These are phyloP conservation scores for Calonectria leucothoes DNA, from an alignment of 2,329 filamentous ascomycete species.

Conservation along the genomic window DNA sequence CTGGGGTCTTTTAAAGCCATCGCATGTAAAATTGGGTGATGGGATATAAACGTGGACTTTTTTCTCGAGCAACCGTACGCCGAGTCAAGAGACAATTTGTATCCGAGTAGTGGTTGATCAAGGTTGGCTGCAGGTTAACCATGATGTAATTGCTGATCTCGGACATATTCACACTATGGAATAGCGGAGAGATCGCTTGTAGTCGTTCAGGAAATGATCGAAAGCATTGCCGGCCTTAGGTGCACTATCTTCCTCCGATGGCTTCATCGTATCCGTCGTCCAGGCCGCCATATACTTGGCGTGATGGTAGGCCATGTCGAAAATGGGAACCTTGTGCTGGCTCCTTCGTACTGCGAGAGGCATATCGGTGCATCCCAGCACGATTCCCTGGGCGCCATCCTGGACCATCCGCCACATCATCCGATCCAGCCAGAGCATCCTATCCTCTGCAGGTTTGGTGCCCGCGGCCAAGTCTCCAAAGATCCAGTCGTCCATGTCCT, in stretches of 20 bases:
- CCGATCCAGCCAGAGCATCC: background rate
- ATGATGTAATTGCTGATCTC: background rate
- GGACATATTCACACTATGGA: background rate
- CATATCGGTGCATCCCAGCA: constrained; percentile 9
- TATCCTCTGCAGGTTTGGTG: background rate
- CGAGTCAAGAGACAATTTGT: background rate
- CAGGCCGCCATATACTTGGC: background rate
- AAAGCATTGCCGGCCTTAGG: background rate
- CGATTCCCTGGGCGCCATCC: background rate
- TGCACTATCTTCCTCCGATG: background rate
- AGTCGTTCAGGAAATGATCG: background rate
- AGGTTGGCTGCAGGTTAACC: background rate
- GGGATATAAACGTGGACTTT: background rate
- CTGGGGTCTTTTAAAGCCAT: background rate
- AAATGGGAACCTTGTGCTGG: background rate
- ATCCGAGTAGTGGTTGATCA: background rate
- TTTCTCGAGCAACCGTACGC: background rate
- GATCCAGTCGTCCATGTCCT: background rate
- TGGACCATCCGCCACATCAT: background rate
- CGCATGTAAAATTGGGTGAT: background rate
- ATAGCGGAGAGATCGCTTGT: background rate
- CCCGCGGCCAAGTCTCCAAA: background rate
- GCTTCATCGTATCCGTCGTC: background rate
- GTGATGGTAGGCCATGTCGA: background rate
- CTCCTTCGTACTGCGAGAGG: background rate